A percentile compares a stretch with the other conserved stretches of the same genome.
Conservation (phyloP, 2,329 filamentous ascomycete species). For the Lachnellula cervina region DNA sequence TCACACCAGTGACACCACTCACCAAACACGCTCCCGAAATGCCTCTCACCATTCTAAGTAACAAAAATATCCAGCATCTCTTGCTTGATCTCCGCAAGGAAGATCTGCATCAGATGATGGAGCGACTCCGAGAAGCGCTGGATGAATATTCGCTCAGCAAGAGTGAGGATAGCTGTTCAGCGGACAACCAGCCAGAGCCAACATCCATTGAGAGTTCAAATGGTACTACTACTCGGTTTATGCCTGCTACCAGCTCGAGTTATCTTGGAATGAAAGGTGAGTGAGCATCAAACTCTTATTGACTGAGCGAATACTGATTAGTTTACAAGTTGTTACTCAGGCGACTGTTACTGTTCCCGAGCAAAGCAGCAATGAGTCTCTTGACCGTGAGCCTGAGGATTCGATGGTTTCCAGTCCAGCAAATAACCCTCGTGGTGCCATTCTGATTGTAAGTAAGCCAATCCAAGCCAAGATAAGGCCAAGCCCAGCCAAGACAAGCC, state of each 20-base stretch:
- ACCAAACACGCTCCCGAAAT: slow-evolving; percentile 34
- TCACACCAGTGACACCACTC: neutral
- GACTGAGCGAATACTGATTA: neutral
- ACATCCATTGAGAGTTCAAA: slow-evolving; percentile 45
- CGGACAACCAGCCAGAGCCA: slow-evolving; percentile 52
- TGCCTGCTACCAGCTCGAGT: slow-evolving; percentile 62
- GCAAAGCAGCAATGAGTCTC: neutral
- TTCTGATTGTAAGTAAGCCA: neutral
- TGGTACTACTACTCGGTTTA: slow-evolving; percentile 62
- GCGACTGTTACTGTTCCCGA: neutral
- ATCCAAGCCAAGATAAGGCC: slow-evolving; percentile 4
- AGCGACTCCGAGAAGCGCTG: slow-evolving; percentile 45
- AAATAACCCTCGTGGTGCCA: neutral
- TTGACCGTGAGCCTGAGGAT: neutral
- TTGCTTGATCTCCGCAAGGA: slow-evolving; percentile 48
- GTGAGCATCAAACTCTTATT: neutral
- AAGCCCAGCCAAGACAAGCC: neutral
- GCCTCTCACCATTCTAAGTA: slow-evolving; percentile 54
- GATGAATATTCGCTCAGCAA: slow-evolving; percentile 58
- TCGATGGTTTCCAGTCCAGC: neutral
- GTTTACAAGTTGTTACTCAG: neutral
- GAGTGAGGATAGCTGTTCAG: slow-evolving; percentile 32
- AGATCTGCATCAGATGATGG: slow-evolving; percentile 50
- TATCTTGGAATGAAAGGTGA: slow-evolving; percentile 65
- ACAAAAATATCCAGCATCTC: slow-evolving; percentile 50